phyloP scores from a whole-genome alignment of 169 alveolate species.

The Besnoitia besnoiti region DNA sequence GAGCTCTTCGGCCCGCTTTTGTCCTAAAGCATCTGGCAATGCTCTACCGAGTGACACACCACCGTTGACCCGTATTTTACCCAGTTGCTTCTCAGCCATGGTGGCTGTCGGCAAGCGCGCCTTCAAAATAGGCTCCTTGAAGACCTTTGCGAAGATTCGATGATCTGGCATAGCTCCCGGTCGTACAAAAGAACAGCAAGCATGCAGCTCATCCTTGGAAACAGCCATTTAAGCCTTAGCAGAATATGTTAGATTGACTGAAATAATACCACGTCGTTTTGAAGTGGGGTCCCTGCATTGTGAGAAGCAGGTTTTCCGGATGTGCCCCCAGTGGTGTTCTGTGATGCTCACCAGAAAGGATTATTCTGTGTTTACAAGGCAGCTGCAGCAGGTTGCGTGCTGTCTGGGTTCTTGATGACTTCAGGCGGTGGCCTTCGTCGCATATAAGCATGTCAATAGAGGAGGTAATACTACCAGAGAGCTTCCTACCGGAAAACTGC shows the following conservation, averaged over 20 bases:
- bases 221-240: not conserved
- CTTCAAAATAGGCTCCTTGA: conserved; percentile 42
- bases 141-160: conserved; percentile 20
- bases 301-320: not conserved
- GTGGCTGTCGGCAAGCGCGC: conserved; percentile 49
- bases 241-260: not conserved
- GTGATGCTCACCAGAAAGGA: conserved; percentile 38
- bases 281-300: conserved; percentile 59
- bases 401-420: conserved; percentile 44
- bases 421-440: conserved; percentile 63
- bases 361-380: not conserved
- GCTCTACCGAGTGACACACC: not conserved
- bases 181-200: conserved; percentile 55
- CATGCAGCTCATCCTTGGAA: conserved; percentile 48
- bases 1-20: conserved; percentile 48
- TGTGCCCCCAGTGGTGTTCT: not conserved
- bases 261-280: conserved; percentile 43
- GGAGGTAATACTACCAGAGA: conserved; percentile 5
- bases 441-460: conserved; percentile 35
- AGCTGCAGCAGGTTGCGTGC: conserved; percentile 12
- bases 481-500: not conserved
- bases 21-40: not conserved
- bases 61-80: not conserved
- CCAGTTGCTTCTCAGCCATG: conserved; percentile 6
- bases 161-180: conserved; percentile 43